Conservation (phyloP, 352 stramenopile species). For the Globisporangium sylvaticum region DNA sequence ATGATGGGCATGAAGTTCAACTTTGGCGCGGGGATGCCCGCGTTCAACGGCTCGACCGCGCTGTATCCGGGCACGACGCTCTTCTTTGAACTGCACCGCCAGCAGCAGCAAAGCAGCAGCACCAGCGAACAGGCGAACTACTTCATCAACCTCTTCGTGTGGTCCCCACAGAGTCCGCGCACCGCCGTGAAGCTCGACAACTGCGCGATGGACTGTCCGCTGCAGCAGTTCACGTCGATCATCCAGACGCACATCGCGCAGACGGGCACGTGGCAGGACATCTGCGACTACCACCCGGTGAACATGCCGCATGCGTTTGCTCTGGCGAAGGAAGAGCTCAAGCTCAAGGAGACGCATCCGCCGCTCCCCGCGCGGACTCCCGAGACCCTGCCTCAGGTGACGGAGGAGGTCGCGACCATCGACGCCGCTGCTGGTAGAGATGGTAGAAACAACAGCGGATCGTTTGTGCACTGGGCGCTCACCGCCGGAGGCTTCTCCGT, state of each 20-base stretch:
- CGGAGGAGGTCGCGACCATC: background rate
- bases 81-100: conserved; percentile 69
- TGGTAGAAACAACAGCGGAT: background rate
- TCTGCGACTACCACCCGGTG: conserved; percentile 65
- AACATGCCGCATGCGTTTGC: conserved; percentile 16
- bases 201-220: conserved; percentile 52
- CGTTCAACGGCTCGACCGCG: conserved; percentile 66
- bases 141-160: conserved; percentile 68
- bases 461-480: conserved; percentile 10
- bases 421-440: background rate
- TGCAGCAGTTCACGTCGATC: conserved; percentile 51
- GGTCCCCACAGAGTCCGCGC: conserved; percentile 52
- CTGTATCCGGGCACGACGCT: conserved; percentile 67
- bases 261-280: conserved; percentile 67
- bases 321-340: background rate
- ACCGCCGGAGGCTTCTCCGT: conserved; percentile 11
- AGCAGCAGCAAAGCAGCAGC: background rate
- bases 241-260: conserved; percentile 49
- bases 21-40: conserved; percentile 45
- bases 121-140: conserved; percentile 17
- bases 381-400: background rate
- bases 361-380: background rate
- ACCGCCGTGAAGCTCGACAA: conserved; percentile 56
- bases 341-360: background rate
- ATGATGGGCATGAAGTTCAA: conserved; percentile 82